Conservation (phyloP, 108 stramenopile genomes). For the Nitzschia inconspicua region DNA sequence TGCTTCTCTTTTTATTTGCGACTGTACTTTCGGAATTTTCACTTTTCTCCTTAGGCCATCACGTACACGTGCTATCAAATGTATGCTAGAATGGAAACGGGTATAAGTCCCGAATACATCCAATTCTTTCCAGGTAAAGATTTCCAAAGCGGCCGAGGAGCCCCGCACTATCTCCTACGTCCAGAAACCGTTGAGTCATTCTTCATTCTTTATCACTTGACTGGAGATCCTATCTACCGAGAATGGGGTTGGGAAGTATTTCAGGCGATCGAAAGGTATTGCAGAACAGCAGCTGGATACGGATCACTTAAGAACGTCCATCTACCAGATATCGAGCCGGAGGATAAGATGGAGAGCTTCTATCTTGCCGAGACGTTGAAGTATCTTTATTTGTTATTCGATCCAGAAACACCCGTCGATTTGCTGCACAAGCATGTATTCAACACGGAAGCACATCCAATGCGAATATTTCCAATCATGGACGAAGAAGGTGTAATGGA, state of each 20-base stretch:
- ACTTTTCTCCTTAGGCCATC: slow-evolving; percentile 52
- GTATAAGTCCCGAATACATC: slow-evolving; percentile 88
- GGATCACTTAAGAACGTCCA: slow-evolving; percentile 72
- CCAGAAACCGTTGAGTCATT: slow-evolving; percentile 89
- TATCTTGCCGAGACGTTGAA: slow-evolving; percentile 96
- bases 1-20: background rate
- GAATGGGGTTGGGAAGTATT: slow-evolving; percentile 98
- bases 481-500: slow-evolving; percentile 25
- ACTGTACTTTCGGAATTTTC: background rate
- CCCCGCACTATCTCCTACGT: slow-evolving; percentile 83
- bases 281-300: slow-evolving; percentile 77
- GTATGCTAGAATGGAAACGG: slow-evolving; percentile 84
- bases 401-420: slow-evolving; percentile 88
- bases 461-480: slow-evolving; percentile 51
- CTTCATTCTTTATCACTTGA: slow-evolving; percentile 68
- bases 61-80: slow-evolving; percentile 95
- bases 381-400: slow-evolving; percentile 92
- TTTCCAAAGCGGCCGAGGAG: slow-evolving; percentile 54
- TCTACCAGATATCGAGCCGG: slow-evolving; percentile 22
- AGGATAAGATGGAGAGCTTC: slow-evolving; percentile 94
- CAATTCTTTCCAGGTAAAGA: slow-evolving; percentile 53
- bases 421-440: slow-evolving; percentile 88
- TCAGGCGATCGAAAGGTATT: slow-evolving; percentile 88
- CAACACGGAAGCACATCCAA: slow-evolving; percentile 97
- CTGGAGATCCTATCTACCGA: slow-evolving; percentile 92